Percentiles rank a stretch among this genome's conserved stretches.
phyloP scores from a whole-genome alignment of 2,329 filamentous ascomycete genomes.

The Aspergillus puulaauensis region DNA sequence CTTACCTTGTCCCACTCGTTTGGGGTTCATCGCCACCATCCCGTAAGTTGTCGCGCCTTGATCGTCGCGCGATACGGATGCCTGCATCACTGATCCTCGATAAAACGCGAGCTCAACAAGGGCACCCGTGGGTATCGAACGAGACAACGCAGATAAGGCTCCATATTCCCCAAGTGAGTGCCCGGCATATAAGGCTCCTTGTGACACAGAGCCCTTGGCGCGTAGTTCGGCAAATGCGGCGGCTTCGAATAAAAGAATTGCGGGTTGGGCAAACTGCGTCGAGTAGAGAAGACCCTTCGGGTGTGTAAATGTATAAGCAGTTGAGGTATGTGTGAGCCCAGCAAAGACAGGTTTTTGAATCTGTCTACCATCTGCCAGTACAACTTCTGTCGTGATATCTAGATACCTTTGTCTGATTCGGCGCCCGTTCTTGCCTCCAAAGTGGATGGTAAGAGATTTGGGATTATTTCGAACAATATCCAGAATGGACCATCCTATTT shows the following conservation, averaged over 20 bases:
- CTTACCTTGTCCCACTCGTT: slow-evolving; percentile 18
- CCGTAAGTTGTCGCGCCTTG: slow-evolving; percentile 65
- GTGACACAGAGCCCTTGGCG: slow-evolving; percentile 85
- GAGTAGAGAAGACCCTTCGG: slow-evolving; percentile 88
- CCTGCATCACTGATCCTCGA: slow-evolving; percentile 95
- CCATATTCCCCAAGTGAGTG: slow-evolving; percentile 97
- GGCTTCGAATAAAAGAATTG: slow-evolving; percentile 96
- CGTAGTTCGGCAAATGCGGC: slow-evolving; percentile 98
- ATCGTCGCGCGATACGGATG: slow-evolving; percentile 91
- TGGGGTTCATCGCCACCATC: slow-evolving; percentile 21
- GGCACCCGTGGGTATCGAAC: slow-evolving; percentile 95
- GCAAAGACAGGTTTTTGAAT: slow-evolving; percentile 96
- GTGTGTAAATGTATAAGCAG: slow-evolving; percentile 95
- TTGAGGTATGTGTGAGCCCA: slow-evolving; percentile 72
- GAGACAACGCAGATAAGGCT: slow-evolving; percentile 85
- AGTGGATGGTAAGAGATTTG: slow-evolving; percentile 94
- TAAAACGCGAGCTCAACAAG: slow-evolving; percentile 97
- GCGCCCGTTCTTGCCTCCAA: slow-evolving; percentile 90
- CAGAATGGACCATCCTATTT: slow-evolving; percentile 74
- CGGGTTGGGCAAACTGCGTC: slow-evolving; percentile 95
- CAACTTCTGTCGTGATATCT: slow-evolving; percentile 62
- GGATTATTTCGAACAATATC: slow-evolving; percentile 99
- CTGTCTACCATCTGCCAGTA: slow-evolving; percentile 57
- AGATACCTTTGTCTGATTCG: slow-evolving; percentile 97
- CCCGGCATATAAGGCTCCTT: slow-evolving; percentile 91